Base-by-base conservation (phyloP, 306 rosid genomes). In the Dicorynia guianensis region DNA sequence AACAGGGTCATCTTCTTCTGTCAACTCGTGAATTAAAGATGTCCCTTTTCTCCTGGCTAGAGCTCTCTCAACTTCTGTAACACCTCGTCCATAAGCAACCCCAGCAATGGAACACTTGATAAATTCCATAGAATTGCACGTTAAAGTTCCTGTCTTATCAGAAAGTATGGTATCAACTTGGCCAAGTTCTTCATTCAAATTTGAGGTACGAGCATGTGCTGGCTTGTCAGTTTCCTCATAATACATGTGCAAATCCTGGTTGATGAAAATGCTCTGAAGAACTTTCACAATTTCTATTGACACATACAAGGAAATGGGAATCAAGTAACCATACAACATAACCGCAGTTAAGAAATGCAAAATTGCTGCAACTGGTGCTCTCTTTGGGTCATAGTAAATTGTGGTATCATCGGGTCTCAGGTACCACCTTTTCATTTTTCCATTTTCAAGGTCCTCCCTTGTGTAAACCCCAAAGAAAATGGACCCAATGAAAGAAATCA, bases 41-140 rank as follows among this genome's bases (percentile, higher is more conserved):
- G 82, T 74, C 13, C 84, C 89, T 79, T 85, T 94, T 66, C 85
- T 76, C 79, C 63, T 78, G 2, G 87, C 85, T 69, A 92, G 69
- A 76, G 97, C 95, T 83, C 93, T 88, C 89, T 94, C 98, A n/a
- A 94, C 95, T 85, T 91, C 98, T 11, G 98, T 90, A 36, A 90
- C 82, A 49, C 96, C 92, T 8, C 47, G 90, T 18, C 98, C 98
- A 36, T 88, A 92, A 9, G 89, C 80, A 71, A 88, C 69, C 71
- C 98, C 98, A 10, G 93, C 97, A 67, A 92, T 84, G n/a, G 98
- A 92, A 83, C 97, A 94, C 90, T 90, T 94, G 82, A 94, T 82
- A 55, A 92, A 94, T 54, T 94, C 98, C 98, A 94, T 94, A 2
- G 97, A 94, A 75, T 94, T 94, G 78, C 97, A 94, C 34, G 98